Evolutionary conservation across 2,329 filamentous ascomycete species (phyloP).

Genomic region (Fusarium sp.): DNA sequence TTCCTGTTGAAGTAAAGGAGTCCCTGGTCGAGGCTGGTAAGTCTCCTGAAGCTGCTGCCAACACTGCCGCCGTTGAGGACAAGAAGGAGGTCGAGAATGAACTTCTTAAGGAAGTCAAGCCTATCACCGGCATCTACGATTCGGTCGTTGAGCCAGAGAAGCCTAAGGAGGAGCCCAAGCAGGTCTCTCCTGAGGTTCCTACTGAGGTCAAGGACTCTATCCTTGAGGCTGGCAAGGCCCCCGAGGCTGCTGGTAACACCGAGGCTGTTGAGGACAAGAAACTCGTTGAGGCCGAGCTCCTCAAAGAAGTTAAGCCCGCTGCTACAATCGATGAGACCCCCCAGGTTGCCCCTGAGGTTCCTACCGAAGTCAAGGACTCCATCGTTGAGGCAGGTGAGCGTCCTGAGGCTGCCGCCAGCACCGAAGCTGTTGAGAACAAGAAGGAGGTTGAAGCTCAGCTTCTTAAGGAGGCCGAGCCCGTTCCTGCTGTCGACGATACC

Average conservation of each 20-base stretch:
- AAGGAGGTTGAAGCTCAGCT: slow-evolving; percentile 79
- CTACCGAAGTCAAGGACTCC: slow-evolving; percentile 67
- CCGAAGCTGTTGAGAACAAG: slow-evolving; percentile 79
- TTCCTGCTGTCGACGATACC: slow-evolving; percentile 64
- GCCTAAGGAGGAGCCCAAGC: slow-evolving; percentile 35
- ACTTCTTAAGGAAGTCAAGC: slow-evolving; percentile 73
- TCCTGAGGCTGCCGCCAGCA: slow-evolving; percentile 78
- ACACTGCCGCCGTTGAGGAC: slow-evolving; percentile 75
- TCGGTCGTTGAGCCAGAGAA: slow-evolving; percentile 36
- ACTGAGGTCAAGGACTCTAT: slow-evolving; percentile 77
- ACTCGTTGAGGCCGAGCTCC: slow-evolving; percentile 75
- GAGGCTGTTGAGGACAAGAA: slow-evolving; percentile 78
- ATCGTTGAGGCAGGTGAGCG: slow-evolving; percentile 67
- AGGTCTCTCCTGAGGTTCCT: slow-evolving; percentile 55
- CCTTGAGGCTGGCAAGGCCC: slow-evolving; percentile 68
- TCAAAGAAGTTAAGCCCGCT: slow-evolving; percentile 68
- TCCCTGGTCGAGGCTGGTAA: slow-evolving; percentile 68
- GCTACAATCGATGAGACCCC: slow-evolving; percentile 54
- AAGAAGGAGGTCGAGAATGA: slow-evolving; percentile 82
- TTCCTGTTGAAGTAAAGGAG: slow-evolving; percentile 68
- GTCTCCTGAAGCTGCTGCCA: slow-evolving; percentile 77
- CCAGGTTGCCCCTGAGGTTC: slow-evolving; percentile 62
- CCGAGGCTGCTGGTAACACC: slow-evolving; percentile 74
- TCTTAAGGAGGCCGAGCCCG: slow-evolving; percentile 68
- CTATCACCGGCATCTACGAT: slow-evolving; percentile 39